phyloP scores from a whole-genome alignment of 305 asterid genomes.

The Solanum hybrid region DNA sequence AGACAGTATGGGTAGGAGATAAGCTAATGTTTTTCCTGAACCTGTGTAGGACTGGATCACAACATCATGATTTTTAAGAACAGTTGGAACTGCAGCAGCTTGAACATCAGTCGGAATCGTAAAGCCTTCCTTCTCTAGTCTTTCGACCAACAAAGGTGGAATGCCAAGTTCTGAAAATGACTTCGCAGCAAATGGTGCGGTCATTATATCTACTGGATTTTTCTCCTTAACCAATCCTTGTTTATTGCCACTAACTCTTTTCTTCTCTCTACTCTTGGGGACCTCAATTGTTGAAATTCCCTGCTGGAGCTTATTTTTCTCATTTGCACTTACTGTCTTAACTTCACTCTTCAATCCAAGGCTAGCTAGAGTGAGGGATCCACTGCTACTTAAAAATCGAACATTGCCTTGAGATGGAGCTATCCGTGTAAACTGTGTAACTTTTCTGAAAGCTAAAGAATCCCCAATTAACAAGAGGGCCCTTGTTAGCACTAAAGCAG shows the following conservation, averaged over 20 bases:
- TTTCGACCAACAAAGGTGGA: conserved; percentile 56
- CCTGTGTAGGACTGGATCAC: conserved; percentile 95
- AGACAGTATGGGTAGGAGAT: conserved; percentile 85
- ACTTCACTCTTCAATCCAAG: conserved; percentile 51
- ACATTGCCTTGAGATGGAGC: conserved; percentile 30
- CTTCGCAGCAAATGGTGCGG: conserved; percentile 69
- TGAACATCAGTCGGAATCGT: conserved; percentile 85
- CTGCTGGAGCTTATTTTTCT: conserved; percentile 36
- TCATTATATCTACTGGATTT: conserved; percentile 31
- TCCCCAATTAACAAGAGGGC: conserved; percentile 49
- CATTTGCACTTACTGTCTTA: conserved; percentile 23
- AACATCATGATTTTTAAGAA: conserved; percentile 68
- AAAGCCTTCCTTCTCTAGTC: conserved; percentile 72
- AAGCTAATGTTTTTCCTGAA: conserved; percentile 92
- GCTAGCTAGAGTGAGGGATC: conserved; percentile 58
- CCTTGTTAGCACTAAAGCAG: conserved; percentile 45
- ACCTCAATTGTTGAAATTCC: conserved; percentile 53
- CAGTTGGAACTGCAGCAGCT: conserved; percentile 80
- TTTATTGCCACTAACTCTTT: conserved; percentile 19
- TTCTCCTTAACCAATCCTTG: conserved; percentile 18
- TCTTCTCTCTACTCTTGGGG: conserved; percentile 40
- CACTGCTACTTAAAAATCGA: conserved; percentile 26
- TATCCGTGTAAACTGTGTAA: conserved; percentile 29
- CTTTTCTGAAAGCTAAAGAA: conserved; percentile 31
- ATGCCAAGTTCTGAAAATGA: conserved; percentile 84